Evolutionary conservation across 306 rosid genomes (phyloP).

Genomic region (barrel medic (Medicago truncatula)): DNA sequence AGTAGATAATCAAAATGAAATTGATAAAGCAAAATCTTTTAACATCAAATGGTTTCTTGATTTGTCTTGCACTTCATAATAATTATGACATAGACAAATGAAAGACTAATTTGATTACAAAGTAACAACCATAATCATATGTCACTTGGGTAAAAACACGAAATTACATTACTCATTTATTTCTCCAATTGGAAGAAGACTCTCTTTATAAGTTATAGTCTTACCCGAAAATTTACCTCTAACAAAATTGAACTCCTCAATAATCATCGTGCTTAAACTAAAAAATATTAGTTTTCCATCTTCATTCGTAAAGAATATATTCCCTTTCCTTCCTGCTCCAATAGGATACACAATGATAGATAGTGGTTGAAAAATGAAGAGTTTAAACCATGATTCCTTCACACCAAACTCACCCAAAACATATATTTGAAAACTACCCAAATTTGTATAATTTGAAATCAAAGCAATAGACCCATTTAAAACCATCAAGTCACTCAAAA

Average conservation of each 20-base stretch:
- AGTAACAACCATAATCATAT: no score
- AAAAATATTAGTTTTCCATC: not conserved
- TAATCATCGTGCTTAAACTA: not conserved
- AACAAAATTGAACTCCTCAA: not conserved
- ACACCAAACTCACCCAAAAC: not conserved
- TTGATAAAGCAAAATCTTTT: no score
- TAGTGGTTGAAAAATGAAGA: not conserved
- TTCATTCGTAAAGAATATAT: not conserved
- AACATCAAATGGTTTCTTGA: no score
- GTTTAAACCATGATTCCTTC: not conserved
- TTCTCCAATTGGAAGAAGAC: not conserved
- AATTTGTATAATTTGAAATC: not conserved
- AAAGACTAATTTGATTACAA: no score
- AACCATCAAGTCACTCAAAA: not conserved
- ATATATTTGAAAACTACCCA: not conserved
- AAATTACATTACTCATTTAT: no score
- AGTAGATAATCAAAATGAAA: no score
- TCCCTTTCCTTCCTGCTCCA: not conserved
- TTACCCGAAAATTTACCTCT: no score
- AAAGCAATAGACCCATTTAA: not conserved
- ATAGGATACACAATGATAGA: not conserved
- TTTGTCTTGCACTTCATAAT: no score
- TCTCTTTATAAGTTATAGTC: not conserved
- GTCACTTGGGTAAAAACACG: no score
- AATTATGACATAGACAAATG: no score